These are phyloP conservation scores for Trametes elegans DNA, from an alignment of 768 basidiomycete species.

Conservation along the genomic window DNA sequence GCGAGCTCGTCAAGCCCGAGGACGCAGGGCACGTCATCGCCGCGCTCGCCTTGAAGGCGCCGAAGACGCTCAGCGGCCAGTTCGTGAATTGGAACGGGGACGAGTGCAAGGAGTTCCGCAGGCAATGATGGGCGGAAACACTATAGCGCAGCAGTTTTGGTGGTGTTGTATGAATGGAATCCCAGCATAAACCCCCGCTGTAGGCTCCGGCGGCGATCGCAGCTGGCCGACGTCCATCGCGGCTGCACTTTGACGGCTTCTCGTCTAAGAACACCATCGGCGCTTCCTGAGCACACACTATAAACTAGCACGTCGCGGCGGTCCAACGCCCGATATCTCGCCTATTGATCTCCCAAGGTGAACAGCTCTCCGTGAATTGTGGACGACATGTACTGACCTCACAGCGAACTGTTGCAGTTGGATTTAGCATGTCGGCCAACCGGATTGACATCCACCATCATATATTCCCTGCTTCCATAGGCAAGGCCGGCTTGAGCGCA, in stretches of 20 bases:
- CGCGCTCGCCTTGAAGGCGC: slow-evolving; percentile 63
- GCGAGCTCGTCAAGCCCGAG: slow-evolving; percentile 73
- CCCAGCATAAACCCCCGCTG: too few species aligned
- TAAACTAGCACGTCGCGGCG: too few species aligned
- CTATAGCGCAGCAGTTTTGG: background rate
- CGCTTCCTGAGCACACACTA: too few species aligned
- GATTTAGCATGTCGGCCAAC: background rate
- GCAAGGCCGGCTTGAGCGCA: slow-evolving; percentile 43
- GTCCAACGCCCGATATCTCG: too few species aligned
- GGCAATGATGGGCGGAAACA: slow-evolving; percentile 8
- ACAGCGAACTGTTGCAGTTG: background rate
- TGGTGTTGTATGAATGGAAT: background rate
- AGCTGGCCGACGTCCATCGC: too few species aligned
- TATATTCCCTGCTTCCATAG: slow-evolving; percentile 54
- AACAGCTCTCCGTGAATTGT: too few species aligned
- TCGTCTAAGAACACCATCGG: background rate
- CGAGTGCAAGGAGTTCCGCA: slow-evolving; percentile 56
- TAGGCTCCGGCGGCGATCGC: too few species aligned
- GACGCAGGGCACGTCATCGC: slow-evolving; percentile 80
- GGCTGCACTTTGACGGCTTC: background rate
- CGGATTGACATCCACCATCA: slow-evolving; percentile 77
- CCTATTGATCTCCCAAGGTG: too few species aligned
- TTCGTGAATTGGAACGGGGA: slow-evolving; percentile 83
- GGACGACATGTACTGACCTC: too few species aligned
- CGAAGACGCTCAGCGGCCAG: slow-evolving; percentile 61